phyloP scores from a whole-genome alignment of 176 grass and related monocot species.

The Dendrocalamus sinicus region DNA sequence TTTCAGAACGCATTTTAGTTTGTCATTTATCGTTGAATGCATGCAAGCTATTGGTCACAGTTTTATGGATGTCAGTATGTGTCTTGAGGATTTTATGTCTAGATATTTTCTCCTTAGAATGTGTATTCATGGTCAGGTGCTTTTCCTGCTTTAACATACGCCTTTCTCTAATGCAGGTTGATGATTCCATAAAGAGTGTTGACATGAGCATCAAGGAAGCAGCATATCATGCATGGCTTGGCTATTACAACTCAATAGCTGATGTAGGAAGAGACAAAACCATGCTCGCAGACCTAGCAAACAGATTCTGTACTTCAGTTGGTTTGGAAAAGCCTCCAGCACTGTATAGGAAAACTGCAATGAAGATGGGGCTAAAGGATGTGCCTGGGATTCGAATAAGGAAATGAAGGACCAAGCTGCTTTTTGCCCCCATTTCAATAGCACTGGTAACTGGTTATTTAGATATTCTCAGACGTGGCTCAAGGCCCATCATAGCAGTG shows the following conservation, averaged over 20 bases:
- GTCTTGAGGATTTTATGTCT: background rate
- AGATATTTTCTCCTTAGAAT: background rate
- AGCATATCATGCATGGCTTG: slow-evolving; percentile 88
- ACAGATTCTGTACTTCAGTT: slow-evolving; percentile 64
- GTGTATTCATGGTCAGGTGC: background rate
- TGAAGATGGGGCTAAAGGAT: slow-evolving; percentile 93
- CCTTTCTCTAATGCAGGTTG: slow-evolving; percentile 58
- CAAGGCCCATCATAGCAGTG: background rate
- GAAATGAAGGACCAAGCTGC: slow-evolving; percentile 49
- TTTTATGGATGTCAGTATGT: background rate
- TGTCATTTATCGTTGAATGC: background rate
- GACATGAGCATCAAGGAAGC: slow-evolving; percentile 93
- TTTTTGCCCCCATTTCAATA: background rate
- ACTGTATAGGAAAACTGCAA: slow-evolving; percentile 74
- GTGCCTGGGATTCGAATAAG: slow-evolving; percentile 81
- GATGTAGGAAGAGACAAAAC: slow-evolving; percentile 78
- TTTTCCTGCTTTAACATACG: background rate
- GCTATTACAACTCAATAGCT: slow-evolving; percentile 76
- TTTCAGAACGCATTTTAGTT: background rate
- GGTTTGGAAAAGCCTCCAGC: slow-evolving; percentile 77
- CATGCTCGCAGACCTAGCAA: slow-evolving; percentile 78
- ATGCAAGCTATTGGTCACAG: background rate
- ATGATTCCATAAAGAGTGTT: slow-evolving; percentile 75
- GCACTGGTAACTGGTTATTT: no score
- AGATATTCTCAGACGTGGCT: no score